Evolutionary conservation across 331 rosid species (phyloP), one percentile per base, ranked within the genome.

Genomic region (Acacia concinna): DNA sequence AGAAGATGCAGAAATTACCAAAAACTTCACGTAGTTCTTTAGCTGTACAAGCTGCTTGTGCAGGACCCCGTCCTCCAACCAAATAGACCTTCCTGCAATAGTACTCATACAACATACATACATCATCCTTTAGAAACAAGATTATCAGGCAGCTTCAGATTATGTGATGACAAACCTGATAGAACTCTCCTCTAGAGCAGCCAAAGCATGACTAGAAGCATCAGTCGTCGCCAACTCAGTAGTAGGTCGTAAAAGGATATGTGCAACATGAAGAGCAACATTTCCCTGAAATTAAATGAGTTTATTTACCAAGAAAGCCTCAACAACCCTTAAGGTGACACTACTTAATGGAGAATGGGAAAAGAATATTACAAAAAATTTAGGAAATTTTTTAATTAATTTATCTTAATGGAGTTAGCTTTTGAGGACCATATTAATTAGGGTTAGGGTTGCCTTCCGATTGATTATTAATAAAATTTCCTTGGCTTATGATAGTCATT

Each of bases 11-110:
- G 77, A 51, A 82, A 72, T 82, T 89, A 95, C 99, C 99, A 64
- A 90, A 92, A 87, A 93, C 73, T 89, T 93, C 99, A 46, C 96
- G 97, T 8, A 93, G 84, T 80, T 93, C 99, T 84, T 93, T 91
- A 60, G 98, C 95, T 49, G 98, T 95, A 80, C 97, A 95, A 76
- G 99, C 98, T 49, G 97, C 94, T 82, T 95, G 99, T 59, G 90
- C 96, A 21, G 99, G 99, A 85, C 99, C 99, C 51, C 94, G 91
- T 83, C 99, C 88, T 85, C 99, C 98, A 66, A 95, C 98, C 89
- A 95, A 79, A 88, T 85, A 90, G 77, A 95, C 93, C 83, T 87
- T 90, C 90, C 98, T 91, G 88, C 73, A 80, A 56, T 71, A 46
- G 79, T 52, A 77, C 51, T 49, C 46, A 76, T 59, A 60, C 67